These are phyloP conservation scores for Boeremia lycopersici DNA, from an alignment of 2,329 filamentous ascomycete species.

Conservation along the genomic window DNA sequence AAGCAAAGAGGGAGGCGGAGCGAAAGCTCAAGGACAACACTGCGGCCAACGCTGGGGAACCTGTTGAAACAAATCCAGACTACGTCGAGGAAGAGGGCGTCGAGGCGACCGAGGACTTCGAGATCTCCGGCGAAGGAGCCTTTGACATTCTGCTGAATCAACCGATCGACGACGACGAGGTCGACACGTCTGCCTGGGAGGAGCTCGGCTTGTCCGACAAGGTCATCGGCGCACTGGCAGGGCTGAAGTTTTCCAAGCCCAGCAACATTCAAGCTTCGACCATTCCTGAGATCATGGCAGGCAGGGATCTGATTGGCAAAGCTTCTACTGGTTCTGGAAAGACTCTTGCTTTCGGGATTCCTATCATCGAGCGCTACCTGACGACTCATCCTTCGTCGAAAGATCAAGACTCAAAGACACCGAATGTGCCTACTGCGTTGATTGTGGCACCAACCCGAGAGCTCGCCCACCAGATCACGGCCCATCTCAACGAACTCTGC, in stretches of 20 bases:
- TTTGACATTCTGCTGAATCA: slow-evolving; percentile 63
- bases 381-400: slow-evolving; percentile 46
- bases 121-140: slow-evolving; percentile 43
- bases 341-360: slow-evolving; percentile 92
- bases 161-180: slow-evolving; percentile 60
- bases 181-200: slow-evolving; percentile 80
- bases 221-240: slow-evolving; percentile 75
- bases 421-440: slow-evolving; percentile 62
- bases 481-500: slow-evolving; percentile 80
- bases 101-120: slow-evolving; percentile 30
- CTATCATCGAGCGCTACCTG: slow-evolving; percentile 85
- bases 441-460: slow-evolving; percentile 92
- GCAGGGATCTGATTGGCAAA: slow-evolving; percentile 93
- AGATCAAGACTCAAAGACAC: slow-evolving; percentile 43
- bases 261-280: slow-evolving; percentile 79
- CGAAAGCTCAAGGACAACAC: slow-evolving; percentile 11
- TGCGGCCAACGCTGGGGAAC: slow-evolving; percentile 17
- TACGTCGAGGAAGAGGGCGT: slow-evolving; percentile 25
- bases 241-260: slow-evolving; percentile 78
- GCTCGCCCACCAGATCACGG: slow-evolving; percentile 86
- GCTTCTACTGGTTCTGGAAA: slow-evolving; percentile 96
- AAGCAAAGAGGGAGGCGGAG: slow-evolving; percentile 30
- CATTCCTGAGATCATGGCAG: slow-evolving; percentile 81
- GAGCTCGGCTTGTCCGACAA: slow-evolving; percentile 73
- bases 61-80: slow-evolving; percentile 13